Evolutionary conservation across 192 early-diverging fungal genomes (phyloP).

Genomic region (Chytriomyces sp.): DNA sequence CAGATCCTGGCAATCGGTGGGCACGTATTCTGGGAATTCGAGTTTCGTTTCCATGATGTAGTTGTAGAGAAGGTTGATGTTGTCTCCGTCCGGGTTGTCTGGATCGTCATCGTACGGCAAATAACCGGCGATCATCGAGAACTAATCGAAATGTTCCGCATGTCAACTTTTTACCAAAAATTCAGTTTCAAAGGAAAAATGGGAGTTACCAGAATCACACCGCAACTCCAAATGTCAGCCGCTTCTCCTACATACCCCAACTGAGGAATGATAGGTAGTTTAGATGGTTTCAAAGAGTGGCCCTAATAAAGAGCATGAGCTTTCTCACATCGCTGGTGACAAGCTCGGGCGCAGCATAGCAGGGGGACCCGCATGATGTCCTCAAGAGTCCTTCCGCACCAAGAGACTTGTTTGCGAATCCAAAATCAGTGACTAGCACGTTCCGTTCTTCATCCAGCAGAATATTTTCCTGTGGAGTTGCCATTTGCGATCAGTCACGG

Average conservation of each 20-base stretch:
- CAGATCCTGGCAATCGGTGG: slow-evolving; percentile 51
- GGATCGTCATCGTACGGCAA: slow-evolving; percentile 69
- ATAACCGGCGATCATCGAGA: slow-evolving; percentile 68
- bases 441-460: slow-evolving; percentile 88
- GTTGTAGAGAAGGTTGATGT: slow-evolving; percentile 66
- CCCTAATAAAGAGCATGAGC: background rate
- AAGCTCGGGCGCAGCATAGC: slow-evolving; percentile 98
- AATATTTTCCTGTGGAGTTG: slow-evolving; percentile 79
- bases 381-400: slow-evolving; percentile 70
- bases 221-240: slow-evolving; percentile 98
- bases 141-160: slow-evolving; percentile 24
- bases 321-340: slow-evolving; percentile 83
- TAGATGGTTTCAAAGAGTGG: background rate
- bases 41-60: slow-evolving; percentile 68
- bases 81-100: slow-evolving; percentile 62
- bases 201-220: slow-evolving; percentile 77
- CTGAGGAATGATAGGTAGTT: background rate
- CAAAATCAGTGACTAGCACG: slow-evolving; percentile 98
- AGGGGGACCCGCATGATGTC: slow-evolving; percentile 96
- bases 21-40: slow-evolving; percentile 62
- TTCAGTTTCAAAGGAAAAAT: background rate
- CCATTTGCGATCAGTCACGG: background rate
- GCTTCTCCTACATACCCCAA: slow-evolving; percentile 94
- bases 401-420: slow-evolving; percentile 89
- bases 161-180: too few relatives aligned